phyloP scores from a whole-genome alignment of 1,139 yeast species.

The Keqinozyma sinolaborantium region DNA sequence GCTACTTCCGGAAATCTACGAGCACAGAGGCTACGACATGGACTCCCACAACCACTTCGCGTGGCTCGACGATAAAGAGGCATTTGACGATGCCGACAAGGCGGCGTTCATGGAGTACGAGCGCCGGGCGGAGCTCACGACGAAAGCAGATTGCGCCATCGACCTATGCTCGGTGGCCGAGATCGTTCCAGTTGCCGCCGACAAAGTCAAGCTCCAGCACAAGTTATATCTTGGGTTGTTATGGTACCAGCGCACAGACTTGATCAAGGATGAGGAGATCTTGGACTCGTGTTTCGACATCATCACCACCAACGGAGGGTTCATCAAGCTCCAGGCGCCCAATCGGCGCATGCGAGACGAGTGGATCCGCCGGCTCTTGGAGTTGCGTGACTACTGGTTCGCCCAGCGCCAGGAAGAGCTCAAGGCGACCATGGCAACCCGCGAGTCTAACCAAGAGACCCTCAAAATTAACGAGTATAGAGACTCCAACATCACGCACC shows the following conservation, averaged over 20 bases:
- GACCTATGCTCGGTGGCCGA: slow-evolving; percentile 52
- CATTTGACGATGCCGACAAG: slow-evolving; percentile 49
- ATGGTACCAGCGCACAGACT: slow-evolving; percentile 36
- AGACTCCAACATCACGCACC: slow-evolving; percentile 55
- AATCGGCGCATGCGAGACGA: slow-evolving; percentile 46
- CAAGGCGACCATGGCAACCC: slow-evolving; percentile 29
- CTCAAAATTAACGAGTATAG: slow-evolving; percentile 53
- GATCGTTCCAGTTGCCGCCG: slow-evolving; percentile 25
- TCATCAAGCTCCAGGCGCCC: slow-evolving; percentile 58
- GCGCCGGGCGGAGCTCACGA: slow-evolving; percentile 53
- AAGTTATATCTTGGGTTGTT: slow-evolving; percentile 34
- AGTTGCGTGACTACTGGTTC: slow-evolving; percentile 59
- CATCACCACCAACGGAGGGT: slow-evolving; percentile 43
- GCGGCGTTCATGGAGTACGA: slow-evolving; percentile 61
- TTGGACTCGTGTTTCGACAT: slow-evolving; percentile 52
- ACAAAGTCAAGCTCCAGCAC: slow-evolving; percentile 26
- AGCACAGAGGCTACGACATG: slow-evolving; percentile 49
- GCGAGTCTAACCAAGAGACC: slow-evolving; percentile 42
- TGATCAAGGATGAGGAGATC: slow-evolving; percentile 25
- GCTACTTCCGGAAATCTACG: slow-evolving; percentile 33
- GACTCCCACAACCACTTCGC: slow-evolving; percentile 48
- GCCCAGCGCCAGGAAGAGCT: slow-evolving; percentile 41
- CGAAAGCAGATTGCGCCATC: slow-evolving; percentile 58
- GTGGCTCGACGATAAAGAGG: slow-evolving; percentile 50
- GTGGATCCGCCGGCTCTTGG: slow-evolving; percentile 58